Conservation (phyloP, 2,329 filamentous ascomycete genomes). For the Pyrenophora graminea region DNA sequence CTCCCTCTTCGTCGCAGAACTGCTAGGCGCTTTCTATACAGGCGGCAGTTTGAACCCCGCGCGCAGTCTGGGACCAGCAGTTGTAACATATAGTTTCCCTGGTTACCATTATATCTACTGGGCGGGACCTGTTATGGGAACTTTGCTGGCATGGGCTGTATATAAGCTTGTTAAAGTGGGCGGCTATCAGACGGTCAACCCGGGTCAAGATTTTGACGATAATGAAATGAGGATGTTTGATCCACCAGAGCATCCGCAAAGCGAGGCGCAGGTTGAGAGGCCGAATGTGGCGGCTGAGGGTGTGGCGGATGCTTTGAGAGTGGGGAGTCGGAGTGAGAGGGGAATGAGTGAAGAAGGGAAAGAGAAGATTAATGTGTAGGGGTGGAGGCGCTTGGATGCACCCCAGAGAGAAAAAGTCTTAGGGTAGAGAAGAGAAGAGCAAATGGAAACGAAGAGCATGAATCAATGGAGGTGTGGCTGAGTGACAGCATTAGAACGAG, state of each 20-base stretch:
- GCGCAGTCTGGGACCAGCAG: constrained; percentile 48
- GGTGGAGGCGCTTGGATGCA: no score
- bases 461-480: no score
- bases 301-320: constrained; percentile 2
- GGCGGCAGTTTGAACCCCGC: constrained; percentile 51
- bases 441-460: no score
- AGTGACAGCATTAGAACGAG: no score
- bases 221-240: constrained; percentile 41
- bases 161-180: constrained; percentile 48
- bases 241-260: constrained; percentile 32
- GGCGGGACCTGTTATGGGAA: constrained; percentile 44
- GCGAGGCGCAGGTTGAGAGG: constrained; percentile 32
- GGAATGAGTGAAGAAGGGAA: neutral
- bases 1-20: constrained; percentile 66
- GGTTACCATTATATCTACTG: constrained; percentile 52
- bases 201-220: constrained; percentile 47
- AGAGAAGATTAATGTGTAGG: neutral
- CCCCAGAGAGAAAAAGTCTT: no score
- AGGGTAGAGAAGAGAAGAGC: no score
- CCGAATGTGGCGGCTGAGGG: constrained; percentile 39
- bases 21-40: constrained; percentile 53
- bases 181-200: constrained; percentile 51
- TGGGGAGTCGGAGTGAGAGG: constrained; percentile 17
- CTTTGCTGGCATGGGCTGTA: constrained; percentile 44
- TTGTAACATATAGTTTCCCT: constrained; percentile 45